Percentiles rank a stretch among this genome's conserved stretches.
phyloP scores from a whole-genome alignment of 208 protist genomes.

The Trypanosoma rangeli region DNA sequence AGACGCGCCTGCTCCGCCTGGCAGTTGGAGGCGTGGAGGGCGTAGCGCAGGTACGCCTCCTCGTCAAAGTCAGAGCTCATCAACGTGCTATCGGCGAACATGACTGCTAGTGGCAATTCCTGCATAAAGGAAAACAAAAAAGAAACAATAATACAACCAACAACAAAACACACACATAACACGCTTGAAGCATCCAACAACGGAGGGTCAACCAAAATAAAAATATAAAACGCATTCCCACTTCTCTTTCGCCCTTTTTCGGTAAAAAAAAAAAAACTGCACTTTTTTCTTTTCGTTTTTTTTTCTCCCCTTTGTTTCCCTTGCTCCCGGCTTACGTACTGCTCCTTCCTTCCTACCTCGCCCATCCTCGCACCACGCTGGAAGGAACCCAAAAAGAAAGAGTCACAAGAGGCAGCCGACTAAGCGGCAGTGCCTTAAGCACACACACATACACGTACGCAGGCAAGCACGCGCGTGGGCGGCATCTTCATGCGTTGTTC shows the following conservation, averaged over 20 bases:
- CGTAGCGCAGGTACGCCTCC: slow-evolving; percentile 74
- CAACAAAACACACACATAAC: too few relatives aligned
- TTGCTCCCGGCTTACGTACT: too few relatives aligned
- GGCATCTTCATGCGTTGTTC: background rate
- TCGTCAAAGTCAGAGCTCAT: slow-evolving; percentile 75
- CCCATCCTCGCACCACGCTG: background rate
- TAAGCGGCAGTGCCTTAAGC: background rate
- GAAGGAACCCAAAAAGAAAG: background rate
- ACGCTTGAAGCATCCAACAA: background rate
- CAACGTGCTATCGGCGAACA: slow-evolving; percentile 73
- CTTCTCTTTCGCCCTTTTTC: background rate
- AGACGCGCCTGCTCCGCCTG: slow-evolving; percentile 58
- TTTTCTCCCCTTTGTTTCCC: background rate
- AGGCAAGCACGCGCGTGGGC: background rate
- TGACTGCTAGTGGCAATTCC: slow-evolving; percentile 18
- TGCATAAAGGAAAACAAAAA: background rate
- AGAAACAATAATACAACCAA: background rate
- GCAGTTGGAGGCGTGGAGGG: slow-evolving; percentile 47
- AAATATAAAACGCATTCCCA: background rate
- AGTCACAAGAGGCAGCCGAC: background rate
- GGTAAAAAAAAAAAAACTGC: background rate
- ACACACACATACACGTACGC: background rate
- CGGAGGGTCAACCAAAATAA: background rate
- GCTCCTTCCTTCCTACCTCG: background rate
- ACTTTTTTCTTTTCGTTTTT: background rate